Percentiles rank a stretch among this genome's conserved stretches.
Evolutionary conservation across 768 basidiomycete genomes (phyloP).

Genomic region (Lactifluus hygrophoroides): DNA sequence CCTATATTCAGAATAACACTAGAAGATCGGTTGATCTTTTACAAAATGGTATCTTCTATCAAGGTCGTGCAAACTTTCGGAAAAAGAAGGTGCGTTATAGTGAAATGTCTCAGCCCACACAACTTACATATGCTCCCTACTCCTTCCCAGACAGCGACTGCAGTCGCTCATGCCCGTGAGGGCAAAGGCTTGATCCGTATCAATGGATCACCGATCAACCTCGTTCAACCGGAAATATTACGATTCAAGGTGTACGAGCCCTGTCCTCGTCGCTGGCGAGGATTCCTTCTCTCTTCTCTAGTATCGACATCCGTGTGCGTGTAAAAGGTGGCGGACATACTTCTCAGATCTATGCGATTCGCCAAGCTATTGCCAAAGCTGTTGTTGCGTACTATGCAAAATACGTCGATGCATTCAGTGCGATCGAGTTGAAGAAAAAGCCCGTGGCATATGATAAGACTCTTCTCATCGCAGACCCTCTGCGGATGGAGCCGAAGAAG

Average conservation of each 20-base stretch:
- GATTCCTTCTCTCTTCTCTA: slow-evolving; percentile 78
- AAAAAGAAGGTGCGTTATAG: slow-evolving; percentile 82
- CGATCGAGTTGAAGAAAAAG: slow-evolving; percentile 97
- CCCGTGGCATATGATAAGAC: slow-evolving; percentile 92
- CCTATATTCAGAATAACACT: slow-evolving; percentile 18
- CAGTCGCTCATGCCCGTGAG: slow-evolving; percentile 94
- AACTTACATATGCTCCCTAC: slow-evolving; percentile 1
- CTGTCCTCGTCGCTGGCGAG: slow-evolving; percentile 87
- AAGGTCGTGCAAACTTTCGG: slow-evolving; percentile 99
- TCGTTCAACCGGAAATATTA: slow-evolving; percentile 90
- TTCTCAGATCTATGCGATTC: slow-evolving; percentile 97
- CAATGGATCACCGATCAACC: slow-evolving; percentile 94
- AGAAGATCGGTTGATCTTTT: slow-evolving; percentile 20
- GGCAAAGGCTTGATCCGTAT: slow-evolving; percentile 95
- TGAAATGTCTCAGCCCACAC: slow-evolving; percentile 3
- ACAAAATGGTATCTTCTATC: slow-evolving; percentile 59
- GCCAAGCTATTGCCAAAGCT: slow-evolving; percentile 97
- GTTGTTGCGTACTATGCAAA: slow-evolving; percentile 98
- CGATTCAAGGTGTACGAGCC: slow-evolving; percentile 98
- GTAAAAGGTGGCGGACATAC: slow-evolving; percentile 99
- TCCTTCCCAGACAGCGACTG: slow-evolving; percentile 77
- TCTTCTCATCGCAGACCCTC: slow-evolving; percentile 84
- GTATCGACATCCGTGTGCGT: slow-evolving; percentile 92
- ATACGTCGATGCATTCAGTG: slow-evolving; percentile 95
- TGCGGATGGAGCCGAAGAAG: slow-evolving; percentile 99